Base-by-base conservation (phyloP, 148 eudicot species). In the Rhododendron ferrugineum region DNA sequence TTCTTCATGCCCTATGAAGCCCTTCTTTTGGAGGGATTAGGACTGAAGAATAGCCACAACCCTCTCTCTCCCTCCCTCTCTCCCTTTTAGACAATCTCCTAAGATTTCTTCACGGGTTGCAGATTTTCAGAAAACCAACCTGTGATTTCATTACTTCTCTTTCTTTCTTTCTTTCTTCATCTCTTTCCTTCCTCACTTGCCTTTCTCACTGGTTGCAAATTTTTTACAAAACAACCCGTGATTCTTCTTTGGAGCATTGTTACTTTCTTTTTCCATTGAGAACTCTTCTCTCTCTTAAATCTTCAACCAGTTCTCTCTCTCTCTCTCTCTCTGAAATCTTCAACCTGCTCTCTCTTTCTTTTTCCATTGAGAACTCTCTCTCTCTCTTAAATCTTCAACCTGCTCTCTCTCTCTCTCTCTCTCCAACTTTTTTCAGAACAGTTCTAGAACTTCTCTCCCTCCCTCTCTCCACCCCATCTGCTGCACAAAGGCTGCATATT, bases 401-500 rank as follows among this genome's bases (percentile, higher is more conserved):
- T n/a, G n/a, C n/a, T 34, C 36, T 34, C 36, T 34, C 36, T 60
- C 36, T 34, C 36, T 60, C 68, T 60, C 28, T 62, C 68, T 62
- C 70, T n/a, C n/a, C 70, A 11, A 68, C 15, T 28, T 68, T n/a
- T 28, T 52, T 36, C 76, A 8, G 3, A 15, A 22, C 28, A 76
- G 26, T 37, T 20, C 11, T 10, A 40, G 49, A 7, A 34, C 47
- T 37, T 2, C 44, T 18, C 23, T 10, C 40, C 11, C 3, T 62
- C 75, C 42, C 30, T 47, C 42, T 40, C 42, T 40, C 54, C 34
- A 22, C 11, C 42, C 74, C 77, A 81, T 82, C 42, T 79, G 70
- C 64, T 85, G 82, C 87, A 87, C 34, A 54, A 70, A 77, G 93
- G 94, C 94, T 93, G 92, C 92, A 84, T 93, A 91, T 93, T 93